Evolutionary conservation across 1,139 yeast species (phyloP), one percentile per base, ranked within the genome.

Genomic region (Geotrichum europaeum): DNA sequence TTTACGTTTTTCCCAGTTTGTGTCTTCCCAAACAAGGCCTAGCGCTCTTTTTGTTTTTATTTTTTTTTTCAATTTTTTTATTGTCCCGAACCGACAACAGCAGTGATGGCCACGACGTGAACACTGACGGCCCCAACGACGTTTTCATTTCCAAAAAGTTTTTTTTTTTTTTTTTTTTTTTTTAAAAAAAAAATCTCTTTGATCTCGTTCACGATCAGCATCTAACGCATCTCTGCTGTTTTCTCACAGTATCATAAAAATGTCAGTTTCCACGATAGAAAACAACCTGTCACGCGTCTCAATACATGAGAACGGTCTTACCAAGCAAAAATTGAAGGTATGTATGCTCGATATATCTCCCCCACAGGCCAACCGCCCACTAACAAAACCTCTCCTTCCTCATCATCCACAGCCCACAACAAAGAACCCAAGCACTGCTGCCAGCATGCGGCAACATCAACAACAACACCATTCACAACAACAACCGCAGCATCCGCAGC

Each of bases 201-300:
- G 12, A 34, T 45, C 36, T 18, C 32, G 4, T 15, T 47, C 32
- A 22, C 7, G 47, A 20, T 2, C 32, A 18, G 6, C 55, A 52
- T 43, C 53, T 22, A n/a, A 34, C 20, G 18, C 12, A 7, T 30
- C 22, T 50, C 40, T 50, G 15, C 10, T 5, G 22, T 34, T 25
- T 7, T n/a, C n/a, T n/a, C 9, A 25, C 30, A 34, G 36, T 9
- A 30, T 51, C 3, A 51, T n/a, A 36, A 55, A 25, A 47, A 60
- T 62, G 63, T 58, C 66, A 9, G 65, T 65, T 56, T 61, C 67
- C 28, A 57, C 66, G 13, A 59, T 69, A 28, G 72, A 69, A 60
- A 60, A 65, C 18, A 53, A 65, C 40, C 58, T 69, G 55, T 65
- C 73, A 18, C 59, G 66, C 51, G 66, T 66, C 36, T 68, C 72